Conservation (phyloP, 148 eudicot genomes). For the Camellia granthamiana region DNA sequence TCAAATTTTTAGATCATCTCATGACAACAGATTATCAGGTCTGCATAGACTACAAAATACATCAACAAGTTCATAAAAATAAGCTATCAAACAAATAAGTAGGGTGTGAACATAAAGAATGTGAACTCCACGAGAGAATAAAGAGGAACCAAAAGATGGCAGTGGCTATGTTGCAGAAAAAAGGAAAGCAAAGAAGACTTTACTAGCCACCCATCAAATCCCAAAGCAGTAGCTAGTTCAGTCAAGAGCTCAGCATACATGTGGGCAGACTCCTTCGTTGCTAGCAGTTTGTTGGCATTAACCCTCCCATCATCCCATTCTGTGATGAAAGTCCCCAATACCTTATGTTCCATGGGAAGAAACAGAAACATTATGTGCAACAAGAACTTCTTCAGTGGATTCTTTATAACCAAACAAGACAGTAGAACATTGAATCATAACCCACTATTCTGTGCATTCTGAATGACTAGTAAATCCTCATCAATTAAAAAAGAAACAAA, state of each 20-base stretch:
- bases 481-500: not conserved
- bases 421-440: not conserved
- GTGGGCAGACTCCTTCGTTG: slow-evolving; percentile 61
- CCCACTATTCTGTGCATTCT: not conserved
- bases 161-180: not conserved
- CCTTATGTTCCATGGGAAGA: slow-evolving; percentile 34
- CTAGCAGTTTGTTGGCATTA: slow-evolving; percentile 28
- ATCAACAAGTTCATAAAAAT: no score
- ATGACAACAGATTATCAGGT: no score
- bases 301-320: slow-evolving; percentile 80
- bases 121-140: not conserved
- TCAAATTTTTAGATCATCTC: no score
- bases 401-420: not conserved
- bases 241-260: slow-evolving; percentile 81
- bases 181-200: slow-evolving; percentile 13
- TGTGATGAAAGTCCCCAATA: slow-evolving; percentile 86
- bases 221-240: slow-evolving; percentile 69
- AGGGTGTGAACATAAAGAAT: not conserved
- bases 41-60: no score
- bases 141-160: not conserved
- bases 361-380: not conserved
- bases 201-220: slow-evolving; percentile 67
- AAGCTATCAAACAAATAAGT: no score
- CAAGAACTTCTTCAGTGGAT: not conserved
- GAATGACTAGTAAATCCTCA: not conserved